These are phyloP conservation scores for Boletus edulis DNA, from an alignment of 768 basidiomycete species.

Conservation along the genomic window DNA sequence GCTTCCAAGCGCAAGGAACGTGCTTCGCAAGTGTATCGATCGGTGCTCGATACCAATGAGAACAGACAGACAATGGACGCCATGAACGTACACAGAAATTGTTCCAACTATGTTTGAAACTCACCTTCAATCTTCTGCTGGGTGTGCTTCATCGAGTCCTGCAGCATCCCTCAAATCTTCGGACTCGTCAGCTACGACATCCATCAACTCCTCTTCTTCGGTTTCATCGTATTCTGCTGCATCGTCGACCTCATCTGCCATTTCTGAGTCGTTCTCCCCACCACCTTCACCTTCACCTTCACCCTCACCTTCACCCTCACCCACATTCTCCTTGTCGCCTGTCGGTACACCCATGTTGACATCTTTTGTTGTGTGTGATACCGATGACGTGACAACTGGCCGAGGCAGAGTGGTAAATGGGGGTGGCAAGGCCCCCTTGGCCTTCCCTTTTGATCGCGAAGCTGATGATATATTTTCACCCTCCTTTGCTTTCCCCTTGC, in stretches of 20 bases:
- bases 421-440: slow-evolving; percentile 25
- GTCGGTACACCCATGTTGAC: slow-evolving; percentile 20
- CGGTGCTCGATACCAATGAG: background rate
- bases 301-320: slow-evolving; percentile 28
- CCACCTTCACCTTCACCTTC: slow-evolving; percentile 32
- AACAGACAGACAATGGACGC: background rate
- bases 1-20: background rate
- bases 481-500: slow-evolving; percentile 32
- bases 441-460: slow-evolving; percentile 30
- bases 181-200: slow-evolving; percentile 44
- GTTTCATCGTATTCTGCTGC: slow-evolving; percentile 32
- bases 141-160: slow-evolving; percentile 34
- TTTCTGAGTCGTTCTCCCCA: slow-evolving; percentile 23
- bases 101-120: slow-evolving; percentile 2
- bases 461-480: slow-evolving; percentile 32
- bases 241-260: slow-evolving; percentile 25
- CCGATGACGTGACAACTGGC: slow-evolving; percentile 26
- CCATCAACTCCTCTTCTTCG: slow-evolving; percentile 40
- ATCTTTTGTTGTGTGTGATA: slow-evolving; percentile 25
- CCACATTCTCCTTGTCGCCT: slow-evolving; percentile 31
- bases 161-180: slow-evolving; percentile 41
- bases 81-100: background rate
- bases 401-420: slow-evolving; percentile 32
- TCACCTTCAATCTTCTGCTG: slow-evolving; percentile 10
- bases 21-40: background rate